A percentile compares a stretch with the other conserved stretches of the same genome.
Conservation (phyloP, 306 rosid genomes). For the Ochetophila trinervis region DNA sequence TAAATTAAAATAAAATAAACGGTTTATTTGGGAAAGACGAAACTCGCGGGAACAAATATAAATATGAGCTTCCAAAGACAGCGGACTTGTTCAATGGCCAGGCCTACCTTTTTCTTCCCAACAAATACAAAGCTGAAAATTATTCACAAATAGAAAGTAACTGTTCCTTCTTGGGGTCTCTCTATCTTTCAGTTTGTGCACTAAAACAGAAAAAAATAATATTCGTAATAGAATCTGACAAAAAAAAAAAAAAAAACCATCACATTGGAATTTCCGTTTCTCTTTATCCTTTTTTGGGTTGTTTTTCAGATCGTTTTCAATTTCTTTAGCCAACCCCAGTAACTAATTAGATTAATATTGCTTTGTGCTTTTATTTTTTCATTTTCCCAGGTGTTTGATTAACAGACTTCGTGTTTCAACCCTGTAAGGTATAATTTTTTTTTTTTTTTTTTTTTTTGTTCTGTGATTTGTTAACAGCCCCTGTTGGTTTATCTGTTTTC, state of each 20-base stretch:
- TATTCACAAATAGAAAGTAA: slow-evolving; percentile 8
- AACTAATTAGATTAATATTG: not conserved
- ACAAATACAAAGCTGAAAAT: not conserved
- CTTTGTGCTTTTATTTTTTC: not conserved
- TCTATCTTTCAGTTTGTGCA: not conserved
- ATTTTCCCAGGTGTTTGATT: slow-evolving; percentile 8
- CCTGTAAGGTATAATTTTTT: slow-evolving; percentile 4
- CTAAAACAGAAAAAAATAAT: not conserved
- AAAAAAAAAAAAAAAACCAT: not conserved
- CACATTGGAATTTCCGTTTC: slow-evolving; percentile 34
- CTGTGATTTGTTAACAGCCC: not conserved
- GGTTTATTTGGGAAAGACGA: slow-evolving; percentile 1
- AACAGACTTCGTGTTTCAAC: not conserved
- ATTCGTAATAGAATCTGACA: slow-evolving; percentile 17
- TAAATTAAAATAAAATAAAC: not conserved
- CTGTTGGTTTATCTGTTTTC: not conserved
- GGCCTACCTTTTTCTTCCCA: slow-evolving; percentile 10
- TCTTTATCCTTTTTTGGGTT: not conserved
- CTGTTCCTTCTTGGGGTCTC: slow-evolving; percentile 18
- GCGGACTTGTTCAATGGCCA: slow-evolving; percentile 32
- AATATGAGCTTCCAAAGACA: slow-evolving; percentile 15
- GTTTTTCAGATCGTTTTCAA: slow-evolving; percentile 2
- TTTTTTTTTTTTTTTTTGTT: not conserved
- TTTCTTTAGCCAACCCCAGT: not conserved
- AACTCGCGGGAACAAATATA: slow-evolving; percentile 29